phyloP scores from a whole-genome alignment of 2,329 filamentous ascomycete species.

The Beauveria sp. region DNA sequence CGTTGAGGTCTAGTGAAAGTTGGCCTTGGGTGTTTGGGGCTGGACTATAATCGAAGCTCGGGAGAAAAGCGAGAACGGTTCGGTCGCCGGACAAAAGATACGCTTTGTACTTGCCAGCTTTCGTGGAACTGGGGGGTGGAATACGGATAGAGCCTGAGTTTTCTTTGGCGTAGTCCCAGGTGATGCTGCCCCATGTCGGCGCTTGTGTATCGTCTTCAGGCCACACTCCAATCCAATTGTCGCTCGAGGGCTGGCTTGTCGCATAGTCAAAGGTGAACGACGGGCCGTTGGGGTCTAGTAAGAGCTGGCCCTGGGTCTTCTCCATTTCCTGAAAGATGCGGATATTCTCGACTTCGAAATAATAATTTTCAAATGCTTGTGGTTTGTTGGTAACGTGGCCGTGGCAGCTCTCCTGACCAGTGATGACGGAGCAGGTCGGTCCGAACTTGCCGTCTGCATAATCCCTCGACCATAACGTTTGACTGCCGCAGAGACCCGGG shows the following conservation, averaged over 20 bases:
- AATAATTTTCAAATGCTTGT: no score
- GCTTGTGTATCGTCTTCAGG: neutral
- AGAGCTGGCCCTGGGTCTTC: neutral
- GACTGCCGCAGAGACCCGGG: no score
- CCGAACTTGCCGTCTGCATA: no score
- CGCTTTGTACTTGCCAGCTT: neutral
- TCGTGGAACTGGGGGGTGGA: neutral
- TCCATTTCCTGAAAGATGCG: no score
- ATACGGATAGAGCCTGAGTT: neutral
- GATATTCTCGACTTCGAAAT: no score
- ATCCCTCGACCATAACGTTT: no score
- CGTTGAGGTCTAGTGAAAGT: no score
- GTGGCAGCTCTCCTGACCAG: no score
- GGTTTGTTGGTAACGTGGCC: no score
- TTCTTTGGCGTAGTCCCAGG: neutral
- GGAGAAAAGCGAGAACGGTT: neutral
- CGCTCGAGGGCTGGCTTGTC: neutral
- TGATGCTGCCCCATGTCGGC: neutral
- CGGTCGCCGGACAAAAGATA: neutral
- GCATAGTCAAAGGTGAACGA: neutral
- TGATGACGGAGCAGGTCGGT: no score
- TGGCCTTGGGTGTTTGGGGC: no score
- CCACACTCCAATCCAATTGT: conserved; percentile 5
- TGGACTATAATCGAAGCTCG: neutral
- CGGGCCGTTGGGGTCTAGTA: neutral